phyloP scores from a whole-genome alignment of 2,329 filamentous ascomycete species.

The Monilinia polystroma region DNA sequence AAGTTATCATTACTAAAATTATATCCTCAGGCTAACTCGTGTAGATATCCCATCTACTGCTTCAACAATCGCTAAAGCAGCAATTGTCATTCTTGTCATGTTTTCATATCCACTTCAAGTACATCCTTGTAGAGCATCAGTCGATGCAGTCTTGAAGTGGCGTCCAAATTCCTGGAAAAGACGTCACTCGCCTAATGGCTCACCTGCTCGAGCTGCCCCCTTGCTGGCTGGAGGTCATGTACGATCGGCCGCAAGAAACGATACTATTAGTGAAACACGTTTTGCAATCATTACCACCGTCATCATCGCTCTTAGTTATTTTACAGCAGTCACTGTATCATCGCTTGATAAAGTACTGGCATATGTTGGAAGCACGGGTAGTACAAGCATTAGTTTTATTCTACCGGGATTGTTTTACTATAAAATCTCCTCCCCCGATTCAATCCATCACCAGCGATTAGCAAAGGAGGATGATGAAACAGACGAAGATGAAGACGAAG shows the following conservation, averaged over 20 bases:
- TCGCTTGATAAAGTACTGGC: slow-evolving; percentile 88
- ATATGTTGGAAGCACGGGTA: slow-evolving; percentile 92
- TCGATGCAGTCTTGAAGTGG: slow-evolving; percentile 95
- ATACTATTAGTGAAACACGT: slow-evolving; percentile 77
- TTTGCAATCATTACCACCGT: slow-evolving; percentile 87
- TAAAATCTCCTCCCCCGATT: slow-evolving; percentile 91
- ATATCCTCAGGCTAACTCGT: slow-evolving; percentile 20
- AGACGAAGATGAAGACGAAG: slow-evolving; percentile 56
- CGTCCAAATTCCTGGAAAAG: slow-evolving; percentile 55
- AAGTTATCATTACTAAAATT: slow-evolving; percentile 43
- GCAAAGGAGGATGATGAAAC: slow-evolving; percentile 88
- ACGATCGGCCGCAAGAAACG: slow-evolving; percentile 48
- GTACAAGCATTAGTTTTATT: slow-evolving; percentile 95
- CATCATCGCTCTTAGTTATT: slow-evolving; percentile 81
- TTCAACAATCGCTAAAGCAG: slow-evolving; percentile 89
- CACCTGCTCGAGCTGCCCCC: slow-evolving; percentile 42
- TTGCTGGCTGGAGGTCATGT: slow-evolving; percentile 48
- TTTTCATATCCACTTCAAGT: slow-evolving; percentile 96
- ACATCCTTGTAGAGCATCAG: slow-evolving; percentile 91
- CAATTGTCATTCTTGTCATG: slow-evolving; percentile 92
- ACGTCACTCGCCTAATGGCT: slow-evolving; percentile 40
- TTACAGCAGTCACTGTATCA: slow-evolving; percentile 85
- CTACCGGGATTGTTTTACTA: slow-evolving; percentile 96
- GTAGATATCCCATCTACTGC: slow-evolving; percentile 69
- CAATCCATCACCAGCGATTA: slow-evolving; percentile 78